Percentiles rank a stretch among this genome's conserved stretches.
Conservation (phyloP, 371 early-diverging fungal species). For the Mortierella sp. region DNA sequence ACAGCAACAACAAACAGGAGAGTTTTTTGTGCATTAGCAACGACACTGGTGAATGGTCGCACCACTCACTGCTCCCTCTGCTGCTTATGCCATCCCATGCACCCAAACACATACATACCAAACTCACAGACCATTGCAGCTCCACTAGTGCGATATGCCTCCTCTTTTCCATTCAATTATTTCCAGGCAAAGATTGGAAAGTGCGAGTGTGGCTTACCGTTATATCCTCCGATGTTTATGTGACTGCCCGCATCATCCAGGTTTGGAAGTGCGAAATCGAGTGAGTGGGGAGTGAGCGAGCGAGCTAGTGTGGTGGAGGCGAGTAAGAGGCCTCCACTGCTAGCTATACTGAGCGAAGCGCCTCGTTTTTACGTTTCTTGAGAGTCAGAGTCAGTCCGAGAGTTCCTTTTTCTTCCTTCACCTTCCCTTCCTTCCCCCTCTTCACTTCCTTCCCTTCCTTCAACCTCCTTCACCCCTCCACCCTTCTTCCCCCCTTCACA, state of each 20-base stretch:
- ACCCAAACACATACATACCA: neutral
- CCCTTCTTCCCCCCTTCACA: neutral
- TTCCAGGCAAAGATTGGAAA: neutral
- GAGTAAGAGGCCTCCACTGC: no score
- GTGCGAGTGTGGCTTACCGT: neutral
- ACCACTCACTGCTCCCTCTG: no score
- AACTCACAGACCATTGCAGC: neutral
- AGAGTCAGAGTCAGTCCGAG: constrained; percentile 5
- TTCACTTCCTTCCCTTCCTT: neutral
- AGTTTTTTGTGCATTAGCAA: no score
- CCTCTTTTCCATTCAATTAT: neutral
- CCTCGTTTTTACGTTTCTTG: constrained; percentile 7
- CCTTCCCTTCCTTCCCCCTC: constrained; percentile 4
- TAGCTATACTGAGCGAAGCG: no score
- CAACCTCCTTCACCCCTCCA: neutral
- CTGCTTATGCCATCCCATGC: no score
- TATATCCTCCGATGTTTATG: neutral
- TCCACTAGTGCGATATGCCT: no score
- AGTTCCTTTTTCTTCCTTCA: constrained; percentile 14
- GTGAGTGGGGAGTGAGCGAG: neutral
- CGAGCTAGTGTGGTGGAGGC: neutral
- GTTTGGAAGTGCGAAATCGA: neutral
- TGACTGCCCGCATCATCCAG: neutral
- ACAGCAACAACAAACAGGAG: neutral
- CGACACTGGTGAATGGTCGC: no score